Evolutionary conservation across 805 yeast species (phyloP).

Genomic region (Vanderwaltozyma polyspora): DNA sequence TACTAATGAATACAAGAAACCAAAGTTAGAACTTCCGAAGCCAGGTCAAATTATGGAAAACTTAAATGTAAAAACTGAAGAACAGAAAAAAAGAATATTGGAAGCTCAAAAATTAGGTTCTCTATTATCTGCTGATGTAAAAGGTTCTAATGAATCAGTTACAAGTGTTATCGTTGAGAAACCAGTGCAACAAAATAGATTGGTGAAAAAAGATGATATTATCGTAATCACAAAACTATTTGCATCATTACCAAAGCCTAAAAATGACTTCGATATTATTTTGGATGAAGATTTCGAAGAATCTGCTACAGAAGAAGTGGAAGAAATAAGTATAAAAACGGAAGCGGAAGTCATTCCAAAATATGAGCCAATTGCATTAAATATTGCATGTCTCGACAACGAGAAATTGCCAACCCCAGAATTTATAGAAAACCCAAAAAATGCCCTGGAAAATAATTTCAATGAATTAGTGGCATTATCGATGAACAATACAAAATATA

Average conservation of each 20-base stretch:
- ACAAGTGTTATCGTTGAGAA: background rate
- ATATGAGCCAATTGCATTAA: background rate
- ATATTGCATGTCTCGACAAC: background rate
- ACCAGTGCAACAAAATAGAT: background rate
- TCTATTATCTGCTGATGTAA: constrained; percentile 1
- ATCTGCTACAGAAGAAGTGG: constrained; percentile 4
- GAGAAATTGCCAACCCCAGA: constrained; percentile 9
- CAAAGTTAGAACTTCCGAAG: constrained; percentile 25
- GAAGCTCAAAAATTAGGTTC: constrained; percentile 5
- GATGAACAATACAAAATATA: constrained; percentile 4
- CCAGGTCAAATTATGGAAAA: constrained; percentile 21
- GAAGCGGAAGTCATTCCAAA: constrained; percentile 4
- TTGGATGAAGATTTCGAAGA: constrained; percentile 26
- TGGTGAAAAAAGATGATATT: background rate
- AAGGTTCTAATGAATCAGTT: background rate
- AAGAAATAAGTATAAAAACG: constrained; percentile 2
- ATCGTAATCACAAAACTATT: constrained; percentile 14
- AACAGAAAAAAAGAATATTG: constrained; percentile 19
- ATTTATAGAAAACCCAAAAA: constrained; percentile 9
- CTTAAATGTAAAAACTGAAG: constrained; percentile 6
- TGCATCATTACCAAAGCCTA: constrained; percentile 30
- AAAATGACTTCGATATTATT: constrained; percentile 36
- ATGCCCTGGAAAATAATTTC: constrained; percentile 12
- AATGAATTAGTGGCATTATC: constrained; percentile 14
- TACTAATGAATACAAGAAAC: constrained; percentile 14